Percentiles rank a stretch among this genome's conserved stretches.
phyloP scores from a whole-genome alignment of 2,329 filamentous ascomycete species.

The Alternaria consortialis region DNA sequence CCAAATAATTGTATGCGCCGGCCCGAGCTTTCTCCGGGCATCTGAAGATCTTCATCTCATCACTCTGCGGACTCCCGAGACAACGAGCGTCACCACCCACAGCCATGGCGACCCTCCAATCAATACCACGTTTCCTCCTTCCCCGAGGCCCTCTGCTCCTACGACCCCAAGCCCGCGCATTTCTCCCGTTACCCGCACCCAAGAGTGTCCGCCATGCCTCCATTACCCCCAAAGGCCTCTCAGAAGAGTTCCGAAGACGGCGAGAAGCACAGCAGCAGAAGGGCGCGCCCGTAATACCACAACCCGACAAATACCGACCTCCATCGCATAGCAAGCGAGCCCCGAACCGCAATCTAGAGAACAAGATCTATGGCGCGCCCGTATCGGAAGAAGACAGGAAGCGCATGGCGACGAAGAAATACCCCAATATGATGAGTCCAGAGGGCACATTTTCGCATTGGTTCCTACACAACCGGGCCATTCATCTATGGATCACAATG shows the following conservation, averaged over 20 bases:
- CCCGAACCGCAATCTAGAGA: constrained; percentile 62
- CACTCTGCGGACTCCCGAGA: constrained; percentile 30
- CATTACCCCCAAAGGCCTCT: constrained; percentile 36
- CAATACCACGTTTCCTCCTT: constrained; percentile 49
- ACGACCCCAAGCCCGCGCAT: constrained; percentile 31
- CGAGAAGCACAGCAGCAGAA: constrained; percentile 45
- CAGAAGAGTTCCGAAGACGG: constrained; percentile 41
- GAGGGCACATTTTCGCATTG: constrained; percentile 82
- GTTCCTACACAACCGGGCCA: constrained; percentile 78
- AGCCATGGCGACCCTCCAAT: constrained; percentile 44
- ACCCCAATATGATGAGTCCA: constrained; percentile 89
- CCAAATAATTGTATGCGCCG: constrained; percentile 15
- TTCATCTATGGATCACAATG: constrained; percentile 86
- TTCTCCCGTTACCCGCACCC: constrained; percentile 26
- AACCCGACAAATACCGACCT: constrained; percentile 88
- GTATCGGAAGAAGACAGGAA: constrained; percentile 71
- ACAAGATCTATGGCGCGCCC: constrained; percentile 77
- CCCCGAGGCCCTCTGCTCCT: constrained; percentile 38
- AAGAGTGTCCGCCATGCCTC: constrained; percentile 46
- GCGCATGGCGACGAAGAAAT: constrained; percentile 74
- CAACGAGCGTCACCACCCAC: constrained; percentile 22
- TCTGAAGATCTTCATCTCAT: constrained; percentile 27
- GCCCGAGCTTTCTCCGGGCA: constrained; percentile 28
- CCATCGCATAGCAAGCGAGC: constrained; percentile 85
- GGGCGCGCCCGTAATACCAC: constrained; percentile 70